Base-by-base conservation (phyloP, 2,329 filamentous ascomycete species). In the Fusarium incarnatum region DNA sequence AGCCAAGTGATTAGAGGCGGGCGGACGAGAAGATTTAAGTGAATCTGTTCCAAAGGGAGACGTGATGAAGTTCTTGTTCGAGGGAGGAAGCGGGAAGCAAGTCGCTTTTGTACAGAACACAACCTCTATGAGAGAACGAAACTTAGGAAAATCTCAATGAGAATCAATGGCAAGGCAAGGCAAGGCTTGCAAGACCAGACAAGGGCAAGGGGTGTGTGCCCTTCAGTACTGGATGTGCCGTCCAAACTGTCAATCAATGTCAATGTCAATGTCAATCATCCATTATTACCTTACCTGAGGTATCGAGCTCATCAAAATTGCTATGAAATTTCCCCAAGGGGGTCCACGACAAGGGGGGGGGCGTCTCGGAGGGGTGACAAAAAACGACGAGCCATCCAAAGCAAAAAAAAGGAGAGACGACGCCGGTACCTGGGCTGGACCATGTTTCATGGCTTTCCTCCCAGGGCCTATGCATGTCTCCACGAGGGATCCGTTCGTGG, bases 101-200 rank as follows among this genome's bases (percentile, higher is more conserved):
- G 67, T 67, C 64, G 67, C 70, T 74, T 74, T 74, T 74, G 72
- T 74, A 74, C 57, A 65, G 56, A 59, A 41, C 53, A 56, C 63
- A 42, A 42, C 37, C 42, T 34, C 25, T 69, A 56, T 45, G 45
- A 55, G 48, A 25, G 64, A 56, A 63, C 61, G 64, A 48, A 58
- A 37, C 48, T 40, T 56, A 44, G 55, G 56, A 63, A 70, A 68
- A 57, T 64, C 47, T 68, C 52, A 60, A 53, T 27, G 47, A 27
- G 45, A 40, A 59, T 56, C 45, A 52, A 61, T 52, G 47, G 45
- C 44, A 30, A 55, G 30, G 30, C 48, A 45, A 69, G 50, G 64
- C 46, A 52, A 47, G 65, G 48, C 53, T 63, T 63, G 56, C 56
- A 64, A 56, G 34, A 41, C 32, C 55, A 60, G 34, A 18, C 58